phyloP scores from a whole-genome alignment of 1,284 basidiomycete genomes.

The Trichosporon sp. region DNA sequence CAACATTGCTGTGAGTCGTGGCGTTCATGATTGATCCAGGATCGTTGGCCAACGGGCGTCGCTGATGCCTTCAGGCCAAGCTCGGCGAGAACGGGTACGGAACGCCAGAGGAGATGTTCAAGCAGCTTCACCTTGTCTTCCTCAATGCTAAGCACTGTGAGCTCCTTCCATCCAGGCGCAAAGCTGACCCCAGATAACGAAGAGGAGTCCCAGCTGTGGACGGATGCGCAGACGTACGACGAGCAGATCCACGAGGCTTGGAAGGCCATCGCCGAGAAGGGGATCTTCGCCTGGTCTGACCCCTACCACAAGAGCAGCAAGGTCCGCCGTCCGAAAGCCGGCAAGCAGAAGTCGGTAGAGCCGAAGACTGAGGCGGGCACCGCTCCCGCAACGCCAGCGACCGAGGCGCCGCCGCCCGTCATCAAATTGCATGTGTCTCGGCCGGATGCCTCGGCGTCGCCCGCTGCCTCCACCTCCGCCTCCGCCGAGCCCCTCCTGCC shows the following conservation, averaged over 20 bases:
- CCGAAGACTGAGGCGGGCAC: slow-evolving; percentile 8
- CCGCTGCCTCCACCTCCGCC: background rate
- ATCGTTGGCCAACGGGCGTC: background rate
- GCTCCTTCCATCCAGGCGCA: background rate
- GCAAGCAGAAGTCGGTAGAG: slow-evolving; percentile 7
- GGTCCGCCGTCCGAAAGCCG: background rate
- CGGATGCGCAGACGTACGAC: slow-evolving; percentile 43
- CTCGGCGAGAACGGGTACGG: slow-evolving; percentile 31
- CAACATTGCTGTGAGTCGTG: slow-evolving; percentile 38
- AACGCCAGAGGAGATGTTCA: slow-evolving; percentile 42
- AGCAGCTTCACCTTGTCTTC: slow-evolving; percentile 47
- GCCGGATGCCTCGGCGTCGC: background rate
- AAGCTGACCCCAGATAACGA: slow-evolving; percentile 41
- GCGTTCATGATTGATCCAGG: background rate
- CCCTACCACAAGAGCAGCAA: slow-evolving; percentile 18
- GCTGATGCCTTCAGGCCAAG: slow-evolving; percentile 23
- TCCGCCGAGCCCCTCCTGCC: background rate
- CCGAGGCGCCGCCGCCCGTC: slow-evolving; percentile 12
- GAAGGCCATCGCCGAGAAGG: slow-evolving; percentile 23
- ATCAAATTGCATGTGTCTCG: slow-evolving; percentile 16
- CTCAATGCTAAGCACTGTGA: slow-evolving; percentile 49
- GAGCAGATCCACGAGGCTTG: slow-evolving; percentile 34
- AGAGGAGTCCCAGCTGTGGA: slow-evolving; percentile 39
- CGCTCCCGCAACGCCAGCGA: slow-evolving; percentile 3
- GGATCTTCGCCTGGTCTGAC: slow-evolving; percentile 24